Conservation (phyloP, 1,284 basidiomycete species). For the Moesziomyces globuligerus region DNA sequence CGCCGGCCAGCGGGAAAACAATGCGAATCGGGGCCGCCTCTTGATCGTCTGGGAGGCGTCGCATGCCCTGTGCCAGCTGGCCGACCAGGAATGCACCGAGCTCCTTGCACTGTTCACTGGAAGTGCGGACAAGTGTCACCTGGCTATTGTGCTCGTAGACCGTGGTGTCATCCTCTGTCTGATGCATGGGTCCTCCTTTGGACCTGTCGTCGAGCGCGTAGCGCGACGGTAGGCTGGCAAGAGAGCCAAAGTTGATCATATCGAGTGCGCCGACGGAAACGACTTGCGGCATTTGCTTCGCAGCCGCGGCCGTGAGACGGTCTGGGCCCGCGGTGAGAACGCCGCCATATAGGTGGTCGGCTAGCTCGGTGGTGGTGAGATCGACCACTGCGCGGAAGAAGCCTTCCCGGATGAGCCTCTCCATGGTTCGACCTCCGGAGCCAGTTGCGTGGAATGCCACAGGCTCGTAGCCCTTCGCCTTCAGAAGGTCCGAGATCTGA, state of each 20-base stretch:
- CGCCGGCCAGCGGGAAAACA: conserved; percentile 16
- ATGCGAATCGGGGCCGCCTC: conserved; percentile 10
- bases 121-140: conserved; percentile 35
- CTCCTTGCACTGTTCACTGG: conserved; percentile 14
- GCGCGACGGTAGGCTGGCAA: conserved; percentile 16
- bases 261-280: conserved; percentile 42
- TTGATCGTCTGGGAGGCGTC: background rate
- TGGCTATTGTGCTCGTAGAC: conserved; percentile 39
- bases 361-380: conserved; percentile 43
- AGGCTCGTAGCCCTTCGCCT: conserved; percentile 27
- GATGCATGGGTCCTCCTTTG: conserved; percentile 18
- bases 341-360: conserved; percentile 36
- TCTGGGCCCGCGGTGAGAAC: conserved; percentile 36
- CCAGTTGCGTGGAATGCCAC: conserved; percentile 47
- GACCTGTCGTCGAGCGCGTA: conserved; percentile 5
- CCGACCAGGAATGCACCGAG: conserved; percentile 18
- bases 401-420: conserved; percentile 33
- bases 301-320: conserved; percentile 32
- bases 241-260: conserved; percentile 47
- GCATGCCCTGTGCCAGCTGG: conserved; percentile 11
- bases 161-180: conserved; percentile 17
- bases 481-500: conserved; percentile 30
- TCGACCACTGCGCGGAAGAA: conserved; percentile 39
- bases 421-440: conserved; percentile 41
- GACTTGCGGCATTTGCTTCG: conserved; percentile 19